A percentile compares a stretch with the other conserved stretches of the same genome.
Evolutionary conservation across 2,329 filamentous ascomycete species (phyloP).

Genomic region (Paecilomyces dactylethromorphus): DNA sequence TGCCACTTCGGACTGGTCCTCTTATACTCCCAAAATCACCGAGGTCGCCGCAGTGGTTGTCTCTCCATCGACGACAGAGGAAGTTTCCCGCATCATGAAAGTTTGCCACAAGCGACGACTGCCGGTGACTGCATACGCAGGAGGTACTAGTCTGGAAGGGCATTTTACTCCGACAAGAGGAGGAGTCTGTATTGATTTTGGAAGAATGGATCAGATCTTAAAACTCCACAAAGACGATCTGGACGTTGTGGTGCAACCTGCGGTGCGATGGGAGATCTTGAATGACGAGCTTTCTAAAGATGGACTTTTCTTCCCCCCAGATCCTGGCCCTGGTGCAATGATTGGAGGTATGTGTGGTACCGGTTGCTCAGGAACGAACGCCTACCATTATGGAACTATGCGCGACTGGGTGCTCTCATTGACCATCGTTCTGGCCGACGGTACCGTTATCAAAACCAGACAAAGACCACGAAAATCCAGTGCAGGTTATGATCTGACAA

Average conservation of each 20-base stretch:
- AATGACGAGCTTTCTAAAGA: conserved; percentile 69
- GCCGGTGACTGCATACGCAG: conserved; percentile 79
- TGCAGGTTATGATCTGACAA: conserved; percentile 86
- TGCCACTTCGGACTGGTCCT: neutral
- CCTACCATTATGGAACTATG: conserved; percentile 91
- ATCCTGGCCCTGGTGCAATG: conserved; percentile 84
- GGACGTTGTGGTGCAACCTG: conserved; percentile 71
- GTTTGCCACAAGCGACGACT: conserved; percentile 74
- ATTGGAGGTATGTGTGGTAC: conserved; percentile 66
- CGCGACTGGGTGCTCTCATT: conserved; percentile 84
- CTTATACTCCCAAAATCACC: neutral
- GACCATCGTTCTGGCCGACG: conserved; percentile 84
- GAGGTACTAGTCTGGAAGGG: conserved; percentile 83
- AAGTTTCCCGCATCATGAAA: conserved; percentile 83
- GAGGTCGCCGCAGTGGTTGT: neutral
- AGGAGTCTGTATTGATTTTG: conserved; percentile 81
- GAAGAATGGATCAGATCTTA: conserved; percentile 75
- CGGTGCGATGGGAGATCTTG: conserved; percentile 77
- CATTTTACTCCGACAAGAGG: conserved; percentile 78
- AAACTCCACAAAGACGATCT: conserved; percentile 69
- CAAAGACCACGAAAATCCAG: conserved; percentile 84
- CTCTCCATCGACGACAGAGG: conserved; percentile 63
- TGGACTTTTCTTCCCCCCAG: conserved; percentile 84
- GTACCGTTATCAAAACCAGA: conserved; percentile 81
- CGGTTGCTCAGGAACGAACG: conserved; percentile 66